Base-by-base conservation (phyloP, 441 rosid genomes). In the Arabidopsis hybrid region DNA sequence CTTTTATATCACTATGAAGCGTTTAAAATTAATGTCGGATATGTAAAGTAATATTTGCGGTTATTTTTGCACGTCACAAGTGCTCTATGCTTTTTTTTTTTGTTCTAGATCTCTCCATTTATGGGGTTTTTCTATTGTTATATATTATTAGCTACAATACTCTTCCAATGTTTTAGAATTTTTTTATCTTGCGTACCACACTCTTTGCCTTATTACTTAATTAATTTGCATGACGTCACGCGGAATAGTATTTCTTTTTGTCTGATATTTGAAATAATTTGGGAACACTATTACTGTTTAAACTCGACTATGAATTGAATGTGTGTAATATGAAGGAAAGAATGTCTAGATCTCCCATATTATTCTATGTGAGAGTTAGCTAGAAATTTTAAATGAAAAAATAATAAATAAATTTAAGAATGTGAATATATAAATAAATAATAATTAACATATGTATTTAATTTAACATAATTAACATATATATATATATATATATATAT, bases 61-160 rank as follows among this genome's bases (percentile, higher is more conserved):
- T 46, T 39, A 26, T 59, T 61, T 75, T 76, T 76, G 67, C 79
- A 46, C 51, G 32, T 63, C 10, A 64, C 31, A 31, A 29, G 66
- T 76, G 71, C 71, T 62, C 2, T 6, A 10, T 60, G 2, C 29
- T 3, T 59, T 46, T 60, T 6, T 45, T 3, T 7, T 13, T 42
- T 36, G 10, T 13, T 26, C 2, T 42, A 31, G 51, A 17, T 74
- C 14, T 67, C 73, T 67, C 67, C 47, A 34, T 47, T 59, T 7
- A 11, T 58, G 17, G 67, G 73, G 62, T 26, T 75, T 75, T 60
- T 43, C 8, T 67, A 18, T 46, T 35, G 65, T 56, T 74, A 14
- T 40, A 39, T 29, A 50, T 58, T 47, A 73, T 57, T 18, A 18
- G 21, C 49, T 62, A 36, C 70, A 53, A 40, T 50, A 40, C 34